Conservation (phyloP, 495 filamentous ascomycete species). For the Tuber magnatum region DNA sequence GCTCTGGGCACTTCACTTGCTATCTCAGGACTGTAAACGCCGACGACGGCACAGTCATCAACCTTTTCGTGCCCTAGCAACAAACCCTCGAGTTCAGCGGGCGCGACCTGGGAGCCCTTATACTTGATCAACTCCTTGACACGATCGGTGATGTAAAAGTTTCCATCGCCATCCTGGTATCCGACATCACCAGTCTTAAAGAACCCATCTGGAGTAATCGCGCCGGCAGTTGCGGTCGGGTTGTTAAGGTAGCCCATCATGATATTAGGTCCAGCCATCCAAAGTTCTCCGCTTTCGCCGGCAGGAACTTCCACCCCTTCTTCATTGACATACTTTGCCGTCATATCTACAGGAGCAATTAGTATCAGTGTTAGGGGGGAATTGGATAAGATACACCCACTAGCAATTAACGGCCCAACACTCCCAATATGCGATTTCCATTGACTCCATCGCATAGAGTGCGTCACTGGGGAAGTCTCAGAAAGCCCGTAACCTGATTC, state of each 20-base stretch:
- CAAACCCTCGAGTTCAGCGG: constrained; percentile 79
- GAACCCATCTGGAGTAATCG: constrained; percentile 65
- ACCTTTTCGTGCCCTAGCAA: constrained; percentile 65
- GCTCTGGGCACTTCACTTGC: constrained; percentile 79
- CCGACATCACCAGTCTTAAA: constrained; percentile 75
- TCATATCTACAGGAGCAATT: constrained; percentile 51
- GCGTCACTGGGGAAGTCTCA: constrained; percentile 51
- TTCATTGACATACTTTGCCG: constrained; percentile 68
- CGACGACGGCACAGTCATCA: constrained; percentile 76
- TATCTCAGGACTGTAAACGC: constrained; percentile 60
- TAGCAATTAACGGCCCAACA: constrained; percentile 68
- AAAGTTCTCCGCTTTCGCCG: constrained; percentile 65
- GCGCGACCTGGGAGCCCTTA: constrained; percentile 80
- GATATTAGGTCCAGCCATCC: constrained; percentile 68
- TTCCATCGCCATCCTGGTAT: constrained; percentile 52
- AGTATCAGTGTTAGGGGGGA: background rate
- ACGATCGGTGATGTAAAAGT: constrained; percentile 73
- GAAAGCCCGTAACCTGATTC: constrained; percentile 49
- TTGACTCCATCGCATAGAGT: constrained; percentile 60
- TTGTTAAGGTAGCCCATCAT: constrained; percentile 75
- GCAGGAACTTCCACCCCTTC: constrained; percentile 54
- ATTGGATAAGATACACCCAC: background rate
- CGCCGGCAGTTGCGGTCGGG: constrained; percentile 53
- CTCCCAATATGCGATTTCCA: constrained; percentile 74
- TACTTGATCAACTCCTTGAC: constrained; percentile 91